Evolutionary conservation across 192 early-diverging fungal genomes (phyloP), one percentile per base, ranked within the genome.

Genomic region (Entophlyctis luteolus): DNA sequence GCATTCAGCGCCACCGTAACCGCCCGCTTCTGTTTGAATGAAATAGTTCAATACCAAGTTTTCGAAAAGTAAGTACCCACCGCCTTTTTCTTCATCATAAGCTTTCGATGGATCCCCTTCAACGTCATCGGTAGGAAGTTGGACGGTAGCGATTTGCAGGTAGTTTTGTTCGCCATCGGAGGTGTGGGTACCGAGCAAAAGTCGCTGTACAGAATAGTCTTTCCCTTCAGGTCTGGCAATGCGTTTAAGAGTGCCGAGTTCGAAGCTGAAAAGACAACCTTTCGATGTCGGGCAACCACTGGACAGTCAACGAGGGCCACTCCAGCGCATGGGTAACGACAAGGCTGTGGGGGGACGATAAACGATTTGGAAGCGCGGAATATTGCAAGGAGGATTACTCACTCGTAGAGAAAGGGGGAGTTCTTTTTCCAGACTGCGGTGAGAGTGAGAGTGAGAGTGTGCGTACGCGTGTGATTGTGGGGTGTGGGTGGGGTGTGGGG

Each of bases 241-340:
- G 50, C 6, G 14, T 25, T 33, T 47, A 46, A 32, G 49, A 4
- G 2, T 37, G 0, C 14, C 25, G 23, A 34, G 27, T 22, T 8
- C 10, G 28, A 2, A 12, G 25, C 2, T 2, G 38, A 29, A 42
- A 42, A 46, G 33, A 25, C 1, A 77, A 90, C 91, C 80, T 81
- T 74, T 95, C 91, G 27, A 95, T 86, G 66, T 95, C 93, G 2
- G 94, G 95, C 55, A 97, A 86, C 96, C 96, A 99, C 78, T 99
- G 96, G 60, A 87, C 87, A 29, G 96, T 99, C 62, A 99, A 81
- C 39, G 93, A 93, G 10, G 96, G 96, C 96, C 96, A 99, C 74
- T 96, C 93, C 16, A 99, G 80, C n/a, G 96, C 95, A 70, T 99
- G 96, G 14, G 96, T 95, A 23, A 99, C 87, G 12, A 99, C 89